These are phyloP conservation scores for Inga oerstediana DNA, from an alignment of 306 rosid species.

Conservation along the genomic window DNA sequence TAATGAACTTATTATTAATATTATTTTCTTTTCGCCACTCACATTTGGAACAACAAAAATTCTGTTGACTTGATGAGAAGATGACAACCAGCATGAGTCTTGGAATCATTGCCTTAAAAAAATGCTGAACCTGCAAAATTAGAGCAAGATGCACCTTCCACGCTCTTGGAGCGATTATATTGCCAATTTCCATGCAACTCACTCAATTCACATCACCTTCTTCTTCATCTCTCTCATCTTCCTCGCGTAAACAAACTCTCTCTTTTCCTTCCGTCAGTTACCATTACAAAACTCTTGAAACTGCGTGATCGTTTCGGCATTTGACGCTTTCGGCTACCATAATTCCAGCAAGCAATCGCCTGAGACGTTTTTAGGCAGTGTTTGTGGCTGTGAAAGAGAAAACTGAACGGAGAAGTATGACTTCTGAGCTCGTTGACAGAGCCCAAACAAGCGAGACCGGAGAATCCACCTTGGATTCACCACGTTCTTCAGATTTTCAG, in stretches of 20 bases:
- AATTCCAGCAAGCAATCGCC: background rate
- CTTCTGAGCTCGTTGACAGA: constrained; percentile 55
- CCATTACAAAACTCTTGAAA: background rate
- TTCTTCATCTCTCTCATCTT: background rate
- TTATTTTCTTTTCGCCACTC: too few relatives aligned
- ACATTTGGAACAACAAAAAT: background rate
- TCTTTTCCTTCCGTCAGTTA: background rate
- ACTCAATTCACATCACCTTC: constrained; percentile 20
- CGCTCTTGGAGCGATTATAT: constrained; percentile 57
- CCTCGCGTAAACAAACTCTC: background rate
- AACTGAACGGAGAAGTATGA: constrained; percentile 10
- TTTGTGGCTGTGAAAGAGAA: background rate
- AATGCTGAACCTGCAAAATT: background rate
- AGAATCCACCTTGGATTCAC: background rate
- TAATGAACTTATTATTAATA: too few relatives aligned
- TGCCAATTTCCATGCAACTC: constrained; percentile 70
- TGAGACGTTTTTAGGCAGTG: background rate
- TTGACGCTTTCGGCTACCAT: background rate
- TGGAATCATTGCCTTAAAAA: background rate
- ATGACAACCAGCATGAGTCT: background rate
- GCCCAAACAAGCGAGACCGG: constrained; percentile 29
- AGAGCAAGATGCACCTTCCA: constrained; percentile 17
- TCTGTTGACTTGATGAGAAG: background rate
- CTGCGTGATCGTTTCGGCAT: background rate
- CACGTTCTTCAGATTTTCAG: background rate